Base-by-base conservation (phyloP, 345 rosid genomes). In the Salix exigua region DNA sequence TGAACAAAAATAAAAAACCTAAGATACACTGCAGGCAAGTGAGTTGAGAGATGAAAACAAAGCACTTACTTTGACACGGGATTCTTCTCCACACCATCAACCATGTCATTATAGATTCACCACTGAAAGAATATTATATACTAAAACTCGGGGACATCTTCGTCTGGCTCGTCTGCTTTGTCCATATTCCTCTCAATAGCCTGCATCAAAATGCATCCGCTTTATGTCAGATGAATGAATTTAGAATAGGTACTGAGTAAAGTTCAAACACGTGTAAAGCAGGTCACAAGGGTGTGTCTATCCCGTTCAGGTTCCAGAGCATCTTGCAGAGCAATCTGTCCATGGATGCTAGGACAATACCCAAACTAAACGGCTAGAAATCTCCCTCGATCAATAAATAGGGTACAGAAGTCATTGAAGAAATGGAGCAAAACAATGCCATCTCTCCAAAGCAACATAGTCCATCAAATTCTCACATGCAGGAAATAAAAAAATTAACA, bases 151-250 rank as follows among this genome's bases (percentile, higher is more conserved):
- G 99, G 98, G 12, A 90, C 90, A 7, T 96, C 98, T 84, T 94
- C 97, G 82, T 85, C 89, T 44, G 99, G 98, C 83, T 81, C 88
- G 76, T 96, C 98, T 42, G 75, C 86, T 78, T 83, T 93, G 83
- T 96, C 99, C 17, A 96, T 91, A 89, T 96, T 96, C 86, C 89
- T 96, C 92, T 96, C 98, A 76, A 92, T 91, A 17, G 81, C 93
- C 97, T 93, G 92, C 75, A 77, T 73, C 62, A 76, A 31, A 1
- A 28, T 48, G 42, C 25, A 44, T 9, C 38, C 26, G 17, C 62
- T 42, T n/a, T 21, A 28, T 44, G 35, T 23, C 10, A 64, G 46
- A 75, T 48, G 25, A 68, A 16, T 23, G 66, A 16, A 25, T 55
- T 40, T 62, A 71, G 63, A 19, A 30, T 26, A 9, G 8, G 65